phyloP scores from a whole-genome alignment of 225 moss, liverwort and hornwort genomes.

The Thuidium tamariscinum region DNA sequence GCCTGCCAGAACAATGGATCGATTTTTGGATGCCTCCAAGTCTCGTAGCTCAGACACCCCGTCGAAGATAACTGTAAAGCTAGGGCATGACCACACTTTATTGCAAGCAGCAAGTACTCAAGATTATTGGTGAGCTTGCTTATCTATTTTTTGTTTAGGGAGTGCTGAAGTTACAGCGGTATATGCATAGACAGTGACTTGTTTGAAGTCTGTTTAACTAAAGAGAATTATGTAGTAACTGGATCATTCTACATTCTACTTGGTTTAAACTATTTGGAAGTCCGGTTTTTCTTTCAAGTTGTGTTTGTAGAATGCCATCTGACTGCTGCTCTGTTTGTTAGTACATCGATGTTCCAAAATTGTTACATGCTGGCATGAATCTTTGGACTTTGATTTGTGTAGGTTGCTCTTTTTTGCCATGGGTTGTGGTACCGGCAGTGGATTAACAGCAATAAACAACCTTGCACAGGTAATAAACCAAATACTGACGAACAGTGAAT shows the following conservation, averaged over 20 bases:
- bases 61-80: conserved; percentile 45
- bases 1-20: conserved; percentile 42
- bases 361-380: background rate
- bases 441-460: conserved; percentile 92
- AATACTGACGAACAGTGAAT: background rate
- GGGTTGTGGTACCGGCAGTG: conserved; percentile 98
- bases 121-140: conserved; percentile 73
- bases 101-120: conserved; percentile 75
- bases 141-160: background rate
- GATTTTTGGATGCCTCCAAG: conserved; percentile 38
- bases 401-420: conserved; percentile 96
- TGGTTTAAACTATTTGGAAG: background rate
- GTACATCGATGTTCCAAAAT: background rate
- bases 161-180: background rate
- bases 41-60: conserved; percentile 39
- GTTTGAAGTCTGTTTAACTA: background rate
- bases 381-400: background rate
- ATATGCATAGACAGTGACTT: background rate
- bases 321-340: background rate
- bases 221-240: background rate
- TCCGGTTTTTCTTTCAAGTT: background rate
- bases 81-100: conserved; percentile 89
- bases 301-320: background rate
- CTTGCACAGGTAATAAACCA: conserved; percentile 63
- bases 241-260: background rate